Conservation (phyloP, 2,329 filamentous ascomycete genomes). For the Phaeosphaeriaceae sp. region DNA sequence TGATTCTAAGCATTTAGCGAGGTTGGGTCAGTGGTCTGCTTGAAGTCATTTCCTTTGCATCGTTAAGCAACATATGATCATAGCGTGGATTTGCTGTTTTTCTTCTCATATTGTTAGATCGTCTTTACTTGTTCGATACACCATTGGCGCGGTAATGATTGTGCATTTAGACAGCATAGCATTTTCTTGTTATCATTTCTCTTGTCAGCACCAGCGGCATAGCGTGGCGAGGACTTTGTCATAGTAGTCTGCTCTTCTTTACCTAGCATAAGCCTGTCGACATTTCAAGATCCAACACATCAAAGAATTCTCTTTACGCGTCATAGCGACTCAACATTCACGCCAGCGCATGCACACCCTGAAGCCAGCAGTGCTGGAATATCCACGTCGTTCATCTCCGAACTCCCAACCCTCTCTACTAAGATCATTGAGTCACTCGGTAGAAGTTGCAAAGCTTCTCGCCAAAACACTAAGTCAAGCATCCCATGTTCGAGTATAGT, state of each 20-base stretch:
- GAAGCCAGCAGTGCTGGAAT: conserved; percentile 16
- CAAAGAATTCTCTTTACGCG: conserved; percentile 17
- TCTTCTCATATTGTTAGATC: conserved; percentile 11
- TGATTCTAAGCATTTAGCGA: conserved; percentile 49
- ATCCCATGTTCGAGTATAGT: conserved; percentile 20
- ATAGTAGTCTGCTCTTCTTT: conserved; percentile 19
- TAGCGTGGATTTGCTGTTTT: conserved; percentile 35
- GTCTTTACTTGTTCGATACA: conserved; percentile 20
- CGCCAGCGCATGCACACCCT: conserved; percentile 20
- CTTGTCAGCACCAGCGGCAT: conserved; percentile 23
- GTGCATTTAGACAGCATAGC: conserved; percentile 31
- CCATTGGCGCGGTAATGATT: conserved; percentile 28
- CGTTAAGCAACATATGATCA: conserved; percentile 30
- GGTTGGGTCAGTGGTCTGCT: conserved; percentile 32
- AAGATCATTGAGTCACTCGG: conserved; percentile 4
- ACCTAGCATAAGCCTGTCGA: conserved; percentile 12
- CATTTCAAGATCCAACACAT: conserved; percentile 11
- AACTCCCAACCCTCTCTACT: conserved; percentile 20
- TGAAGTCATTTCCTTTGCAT: conserved; percentile 26
- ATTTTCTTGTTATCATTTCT: conserved; percentile 14
- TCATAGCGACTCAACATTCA: conserved; percentile 22
- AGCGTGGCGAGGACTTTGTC: conserved; percentile 31
- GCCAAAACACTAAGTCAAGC: conserved; percentile 20
- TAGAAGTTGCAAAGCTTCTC: conserved; percentile 17
- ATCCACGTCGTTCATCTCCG: conserved; percentile 22